Conservation (phyloP, 1,139 yeast genomes). For the Torulaspora pretoriensis region DNA sequence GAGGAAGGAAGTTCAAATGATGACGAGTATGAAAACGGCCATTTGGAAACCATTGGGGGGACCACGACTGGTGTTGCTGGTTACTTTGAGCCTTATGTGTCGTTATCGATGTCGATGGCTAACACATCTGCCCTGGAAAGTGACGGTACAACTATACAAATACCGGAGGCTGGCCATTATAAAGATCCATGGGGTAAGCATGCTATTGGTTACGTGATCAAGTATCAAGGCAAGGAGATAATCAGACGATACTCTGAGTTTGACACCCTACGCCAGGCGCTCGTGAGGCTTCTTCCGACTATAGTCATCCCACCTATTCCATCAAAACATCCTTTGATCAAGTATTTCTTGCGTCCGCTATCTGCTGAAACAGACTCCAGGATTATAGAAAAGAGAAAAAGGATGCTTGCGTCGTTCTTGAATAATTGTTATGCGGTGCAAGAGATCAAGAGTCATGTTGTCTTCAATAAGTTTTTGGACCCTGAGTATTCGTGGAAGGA, state of each 20-base stretch:
- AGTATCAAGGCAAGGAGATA: constrained; percentile 54
- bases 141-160: constrained; percentile 19
- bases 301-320: constrained; percentile 93
- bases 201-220: constrained; percentile 79
- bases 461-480: constrained; percentile 75
- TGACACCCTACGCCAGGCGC: constrained; percentile 68
- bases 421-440: constrained; percentile 65
- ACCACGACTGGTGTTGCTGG: constrained; percentile 1
- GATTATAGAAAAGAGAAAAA: constrained; percentile 60
- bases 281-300: constrained; percentile 74
- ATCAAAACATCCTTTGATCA: constrained; percentile 67
- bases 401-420: constrained; percentile 72
- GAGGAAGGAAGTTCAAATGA: neutral
- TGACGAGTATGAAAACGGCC: constrained; percentile 1
- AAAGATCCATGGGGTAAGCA: constrained; percentile 49
- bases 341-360: constrained; percentile 45
- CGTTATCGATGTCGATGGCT: constrained; percentile 28
- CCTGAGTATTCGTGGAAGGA: constrained; percentile 77
- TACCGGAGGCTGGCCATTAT: constrained; percentile 35
- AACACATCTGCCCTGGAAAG: constrained; percentile 3
- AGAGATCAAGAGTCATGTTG: constrained; percentile 48
- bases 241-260: constrained; percentile 89
- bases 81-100: constrained; percentile 25
- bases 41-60: constrained; percentile 5
- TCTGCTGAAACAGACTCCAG: constrained; percentile 52